These are phyloP conservation scores for Filobasidium uniguttulatum DNA, from an alignment of 1,284 basidiomycete genomes.

Conservation along the genomic window DNA sequence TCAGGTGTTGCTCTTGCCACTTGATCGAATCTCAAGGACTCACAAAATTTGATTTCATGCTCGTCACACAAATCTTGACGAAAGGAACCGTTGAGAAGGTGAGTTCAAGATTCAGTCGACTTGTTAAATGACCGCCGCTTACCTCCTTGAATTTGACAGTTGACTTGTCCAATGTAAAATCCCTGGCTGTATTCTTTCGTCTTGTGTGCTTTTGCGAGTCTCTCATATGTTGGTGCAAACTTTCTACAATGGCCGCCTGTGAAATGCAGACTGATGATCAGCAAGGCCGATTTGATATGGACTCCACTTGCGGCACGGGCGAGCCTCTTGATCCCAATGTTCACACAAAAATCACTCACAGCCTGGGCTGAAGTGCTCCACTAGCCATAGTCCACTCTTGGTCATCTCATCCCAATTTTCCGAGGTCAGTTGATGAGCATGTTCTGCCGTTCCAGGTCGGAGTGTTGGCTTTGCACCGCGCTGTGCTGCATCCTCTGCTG, in stretches of 20 bases:
- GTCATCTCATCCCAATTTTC: constrained; percentile 51
- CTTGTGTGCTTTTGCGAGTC: constrained; percentile 48
- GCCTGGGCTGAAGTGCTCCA: constrained; percentile 37
- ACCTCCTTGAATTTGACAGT: constrained; percentile 74
- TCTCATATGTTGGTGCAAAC: constrained; percentile 62
- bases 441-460: constrained; percentile 25
- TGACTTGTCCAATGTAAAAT: constrained; percentile 67
- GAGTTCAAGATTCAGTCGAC: too few species aligned
- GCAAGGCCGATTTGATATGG: background rate
- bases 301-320: too few species aligned
- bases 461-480: too few species aligned
- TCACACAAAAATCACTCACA: constrained; percentile 21
- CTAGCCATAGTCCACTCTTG: constrained; percentile 51
- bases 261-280: background rate
- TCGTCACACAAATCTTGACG: constrained; percentile 62
- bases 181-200: constrained; percentile 43
- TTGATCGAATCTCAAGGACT: constrained; percentile 11
- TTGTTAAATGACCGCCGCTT: constrained; percentile 30
- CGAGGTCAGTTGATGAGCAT: constrained; percentile 43
- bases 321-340: too few species aligned
- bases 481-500: too few species aligned
- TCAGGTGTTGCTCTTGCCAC: background rate
- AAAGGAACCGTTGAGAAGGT: too few species aligned
- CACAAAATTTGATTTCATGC: constrained; percentile 53
- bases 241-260: constrained; percentile 34